Base-by-base conservation (phyloP, 805 yeast species). In the Maudiozyma turicensis region DNA sequence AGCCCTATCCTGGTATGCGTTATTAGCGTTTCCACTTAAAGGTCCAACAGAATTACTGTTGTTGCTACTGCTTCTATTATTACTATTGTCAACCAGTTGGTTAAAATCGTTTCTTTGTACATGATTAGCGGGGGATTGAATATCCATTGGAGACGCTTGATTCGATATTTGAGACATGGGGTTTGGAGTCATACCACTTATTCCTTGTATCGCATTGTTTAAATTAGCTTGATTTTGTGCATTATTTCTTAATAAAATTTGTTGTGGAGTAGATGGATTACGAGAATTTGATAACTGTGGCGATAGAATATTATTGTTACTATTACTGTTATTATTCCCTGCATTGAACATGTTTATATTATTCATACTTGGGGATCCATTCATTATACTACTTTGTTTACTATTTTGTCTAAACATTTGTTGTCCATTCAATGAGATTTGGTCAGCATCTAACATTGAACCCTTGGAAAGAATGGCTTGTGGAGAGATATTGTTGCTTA, bases 1-100 rank as follows among this genome's bases (percentile, higher is more conserved):
- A 43, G 71, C 68, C 52, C 72, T 68, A 40, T 70, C 72, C 50
- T 66, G 58, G 13, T 65, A 62, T 15, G 53, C 50, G 34, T 52
- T 59, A 15, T 48, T 50, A 33, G 15, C 8, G n/a, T 14, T 10
- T 1, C 20, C 42, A 39, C 20, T 15, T 8, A 28, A 11, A 6
- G 28, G 11, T 9, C 42, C 42, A 26, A 28, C 20, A 6, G 28
- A 28, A 44, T 43, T 46, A 32, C 20, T 40, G 45, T 48, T 49
- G 34, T 37, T 51, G 26, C 47, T 49, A 34, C 32, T 43, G 42
- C 29, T 50, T 11, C 46, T 53, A 20, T 50, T 43, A 34, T 43
- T 52, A 52, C 34, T 50, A 52, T 41, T 48, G 38, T 64, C 65
- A 52, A 63, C 67, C 54, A 72, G 64, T 50, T 72, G 72, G 45